phyloP scores from a whole-genome alignment of 441 rosid genomes.

The Populus hybrid region DNA sequence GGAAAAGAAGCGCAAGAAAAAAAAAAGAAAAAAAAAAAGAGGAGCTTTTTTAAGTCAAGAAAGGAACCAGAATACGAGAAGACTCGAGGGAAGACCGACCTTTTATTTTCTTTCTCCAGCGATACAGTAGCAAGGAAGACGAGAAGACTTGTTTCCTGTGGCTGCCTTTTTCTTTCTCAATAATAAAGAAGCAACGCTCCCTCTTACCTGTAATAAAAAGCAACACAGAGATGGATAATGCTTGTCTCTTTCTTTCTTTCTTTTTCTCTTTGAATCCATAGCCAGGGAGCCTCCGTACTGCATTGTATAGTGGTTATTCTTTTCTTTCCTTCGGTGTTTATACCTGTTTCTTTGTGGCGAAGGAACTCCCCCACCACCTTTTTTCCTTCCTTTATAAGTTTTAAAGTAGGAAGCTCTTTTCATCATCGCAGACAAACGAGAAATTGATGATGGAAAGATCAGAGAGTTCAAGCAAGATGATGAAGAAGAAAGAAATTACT shows the following conservation, averaged over 20 bases:
- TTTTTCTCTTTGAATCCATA: neutral
- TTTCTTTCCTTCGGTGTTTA: neutral
- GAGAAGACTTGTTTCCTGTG: neutral
- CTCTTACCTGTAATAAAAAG: neutral
- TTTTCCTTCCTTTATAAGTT: neutral
- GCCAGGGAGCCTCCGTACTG: neutral
- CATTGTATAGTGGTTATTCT: neutral
- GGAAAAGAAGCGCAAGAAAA: too few relatives aligned
- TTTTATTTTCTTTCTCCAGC: neutral
- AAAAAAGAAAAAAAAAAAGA: too few relatives aligned
- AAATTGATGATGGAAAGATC: neutral
- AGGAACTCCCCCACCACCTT: neutral
- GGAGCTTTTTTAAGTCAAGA: too few relatives aligned
- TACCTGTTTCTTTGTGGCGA: neutral
- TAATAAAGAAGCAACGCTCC: neutral
- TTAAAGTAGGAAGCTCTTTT: neutral
- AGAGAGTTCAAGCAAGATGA: conserved; percentile 1
- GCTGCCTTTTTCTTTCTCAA: neutral
- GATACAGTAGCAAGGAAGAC: neutral
- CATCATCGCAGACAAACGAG: neutral
- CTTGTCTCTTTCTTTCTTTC: neutral
- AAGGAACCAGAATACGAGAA: neutral
- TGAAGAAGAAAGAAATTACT: neutral
- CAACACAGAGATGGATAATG: neutral
- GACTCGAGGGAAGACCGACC: neutral